These are phyloP conservation scores for Nakataea oryzae DNA, from an alignment of 2,329 filamentous ascomycete genomes.

Conservation along the genomic window DNA sequence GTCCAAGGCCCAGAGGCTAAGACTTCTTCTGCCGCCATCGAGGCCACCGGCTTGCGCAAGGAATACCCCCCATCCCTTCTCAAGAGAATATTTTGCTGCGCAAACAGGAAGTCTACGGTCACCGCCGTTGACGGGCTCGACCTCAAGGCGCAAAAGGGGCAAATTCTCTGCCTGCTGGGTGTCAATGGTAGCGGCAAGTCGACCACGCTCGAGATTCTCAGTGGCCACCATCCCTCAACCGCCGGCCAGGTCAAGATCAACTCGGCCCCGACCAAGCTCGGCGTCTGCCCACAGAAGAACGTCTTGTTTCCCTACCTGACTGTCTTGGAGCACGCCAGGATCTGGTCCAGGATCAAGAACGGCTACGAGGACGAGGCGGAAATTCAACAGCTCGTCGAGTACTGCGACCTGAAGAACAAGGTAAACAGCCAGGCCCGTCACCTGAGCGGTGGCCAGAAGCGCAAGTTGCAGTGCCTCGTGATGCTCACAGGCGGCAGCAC, in stretches of 20 bases:
- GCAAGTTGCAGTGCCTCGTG: constrained; percentile 59
- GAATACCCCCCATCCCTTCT: constrained; percentile 60
- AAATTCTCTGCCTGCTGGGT: constrained; percentile 78
- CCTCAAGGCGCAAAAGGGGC: constrained; percentile 63
- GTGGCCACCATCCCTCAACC: constrained; percentile 68
- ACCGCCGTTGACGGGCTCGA: constrained; percentile 68
- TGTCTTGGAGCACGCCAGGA: constrained; percentile 71
- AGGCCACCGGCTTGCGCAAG: constrained; percentile 66
- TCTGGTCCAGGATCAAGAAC: constrained; percentile 75
- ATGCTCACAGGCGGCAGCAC: constrained; percentile 87
- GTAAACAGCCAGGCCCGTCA: constrained; percentile 61
- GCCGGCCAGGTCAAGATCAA: constrained; percentile 69
- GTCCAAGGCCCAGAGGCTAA: constrained; percentile 21
- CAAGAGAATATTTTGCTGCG: constrained; percentile 36
- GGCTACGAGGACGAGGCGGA: constrained; percentile 44
- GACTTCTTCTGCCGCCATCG: constrained; percentile 45
- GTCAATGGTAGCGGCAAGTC: constrained; percentile 91
- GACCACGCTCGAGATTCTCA: constrained; percentile 80
- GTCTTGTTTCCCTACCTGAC: constrained; percentile 87
- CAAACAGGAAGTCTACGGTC: constrained; percentile 51
- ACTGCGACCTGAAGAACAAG: constrained; percentile 70
- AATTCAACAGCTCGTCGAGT: constrained; percentile 51
- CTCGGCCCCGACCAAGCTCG: constrained; percentile 60
- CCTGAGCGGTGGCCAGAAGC: constrained; percentile 81
- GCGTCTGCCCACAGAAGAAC: constrained; percentile 87